Percentiles rank a stretch among this genome's conserved stretches.
Conservation (phyloP, 805 yeast species). For the Wickerhamiella brachini region DNA sequence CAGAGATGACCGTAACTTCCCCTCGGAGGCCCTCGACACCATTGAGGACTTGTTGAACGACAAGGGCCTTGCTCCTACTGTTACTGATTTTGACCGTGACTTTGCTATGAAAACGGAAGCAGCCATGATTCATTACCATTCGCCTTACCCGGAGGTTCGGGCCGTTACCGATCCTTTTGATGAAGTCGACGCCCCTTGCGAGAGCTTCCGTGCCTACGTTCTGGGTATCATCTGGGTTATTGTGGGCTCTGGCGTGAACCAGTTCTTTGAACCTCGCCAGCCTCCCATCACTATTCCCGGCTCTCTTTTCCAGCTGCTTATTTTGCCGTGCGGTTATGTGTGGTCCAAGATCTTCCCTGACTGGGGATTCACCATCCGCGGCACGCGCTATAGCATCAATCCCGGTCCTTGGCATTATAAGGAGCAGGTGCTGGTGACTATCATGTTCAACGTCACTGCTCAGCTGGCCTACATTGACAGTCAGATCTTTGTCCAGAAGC, state of each 20-base stretch:
- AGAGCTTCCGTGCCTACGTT: constrained; percentile 41
- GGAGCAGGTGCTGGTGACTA: constrained; percentile 32
- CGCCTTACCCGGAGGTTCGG: constrained; percentile 50
- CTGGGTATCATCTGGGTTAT: constrained; percentile 38
- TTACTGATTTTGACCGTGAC: constrained; percentile 8
- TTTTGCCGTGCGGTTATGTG: constrained; percentile 43
- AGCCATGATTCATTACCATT: constrained; percentile 29
- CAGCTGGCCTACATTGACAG: constrained; percentile 17
- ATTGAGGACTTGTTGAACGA: constrained; percentile 7
- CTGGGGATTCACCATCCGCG: constrained; percentile 8
- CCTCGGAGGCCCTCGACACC: constrained; percentile 26
- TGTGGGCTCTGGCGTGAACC: constrained; percentile 42
- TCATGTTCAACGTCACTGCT: constrained; percentile 19
- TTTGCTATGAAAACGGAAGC: constrained; percentile 27
- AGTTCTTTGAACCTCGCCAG: constrained; percentile 42
- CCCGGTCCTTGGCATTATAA: constrained; percentile 37
- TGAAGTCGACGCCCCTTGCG: constrained; percentile 34
- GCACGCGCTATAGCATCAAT: constrained; percentile 24
- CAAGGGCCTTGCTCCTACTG: constrained; percentile 10
- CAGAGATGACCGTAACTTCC: constrained; percentile 35
- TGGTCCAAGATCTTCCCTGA: constrained; percentile 20
- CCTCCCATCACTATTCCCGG: constrained; percentile 40
- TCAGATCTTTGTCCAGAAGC: constrained; percentile 24
- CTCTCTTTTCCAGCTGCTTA: constrained; percentile 42
- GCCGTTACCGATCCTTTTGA: constrained; percentile 41